A percentile compares a stretch with the other conserved stretches of the same genome.
phyloP scores from a whole-genome alignment of 495 filamentous ascomycete genomes.

The Penicillium parvum region DNA sequence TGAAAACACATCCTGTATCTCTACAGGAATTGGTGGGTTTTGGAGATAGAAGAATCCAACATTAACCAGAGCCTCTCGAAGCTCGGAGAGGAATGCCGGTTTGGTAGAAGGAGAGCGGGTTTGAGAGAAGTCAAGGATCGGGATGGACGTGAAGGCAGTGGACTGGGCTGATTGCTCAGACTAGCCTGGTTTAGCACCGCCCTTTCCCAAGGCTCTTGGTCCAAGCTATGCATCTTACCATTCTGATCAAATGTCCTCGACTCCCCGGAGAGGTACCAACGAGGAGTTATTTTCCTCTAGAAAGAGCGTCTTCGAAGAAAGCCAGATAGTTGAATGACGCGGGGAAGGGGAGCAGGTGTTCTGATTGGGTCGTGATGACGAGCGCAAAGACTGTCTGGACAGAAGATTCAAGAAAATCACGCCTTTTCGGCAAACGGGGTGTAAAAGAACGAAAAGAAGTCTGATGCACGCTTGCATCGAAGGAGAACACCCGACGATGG shows the following conservation, averaged over 20 bases:
- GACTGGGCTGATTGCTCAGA: conserved; percentile 10
- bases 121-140: conserved; percentile 73
- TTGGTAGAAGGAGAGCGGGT: conserved; percentile 64
- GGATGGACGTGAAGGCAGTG: conserved; percentile 63
- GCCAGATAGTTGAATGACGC: no score
- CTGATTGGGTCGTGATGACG: conserved; percentile 20
- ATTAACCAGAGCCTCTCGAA: conserved; percentile 78
- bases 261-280: no score
- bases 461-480: no score
- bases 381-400: conserved; percentile 6
- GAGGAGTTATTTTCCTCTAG: no score
- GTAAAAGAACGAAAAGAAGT: conserved; percentile 9
- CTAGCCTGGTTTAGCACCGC: not conserved
- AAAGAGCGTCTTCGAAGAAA: no score
- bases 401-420: conserved; percentile 16
- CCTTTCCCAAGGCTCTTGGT: not conserved
- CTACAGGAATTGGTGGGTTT: conserved; percentile 70
- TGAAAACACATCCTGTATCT: conserved; percentile 64
- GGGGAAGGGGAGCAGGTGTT: no score
- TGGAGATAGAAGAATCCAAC: conserved; percentile 91
- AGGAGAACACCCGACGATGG: no score
- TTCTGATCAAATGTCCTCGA: no score
- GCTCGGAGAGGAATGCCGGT: conserved; percentile 61
- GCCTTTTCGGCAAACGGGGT: conserved; percentile 3
- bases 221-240: conserved; percentile 4